Percentiles rank a stretch among this genome's conserved stretches.
These are phyloP conservation scores for Phytophthora pluvialis DNA, from an alignment of 352 stramenopile genomes.

Conservation along the genomic window DNA sequence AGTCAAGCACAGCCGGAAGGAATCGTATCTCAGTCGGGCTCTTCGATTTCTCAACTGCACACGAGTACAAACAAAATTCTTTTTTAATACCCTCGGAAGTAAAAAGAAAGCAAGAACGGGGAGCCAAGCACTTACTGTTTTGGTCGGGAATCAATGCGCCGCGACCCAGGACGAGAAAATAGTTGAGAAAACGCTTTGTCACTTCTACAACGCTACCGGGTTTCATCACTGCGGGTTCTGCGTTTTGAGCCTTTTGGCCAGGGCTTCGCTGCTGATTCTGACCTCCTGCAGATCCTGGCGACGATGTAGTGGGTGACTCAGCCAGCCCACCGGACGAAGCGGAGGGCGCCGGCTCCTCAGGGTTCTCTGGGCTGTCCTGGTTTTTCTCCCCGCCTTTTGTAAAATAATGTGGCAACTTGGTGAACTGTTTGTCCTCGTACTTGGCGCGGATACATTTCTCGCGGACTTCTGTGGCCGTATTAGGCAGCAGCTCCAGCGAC, in stretches of 20 bases:
- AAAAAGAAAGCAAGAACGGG: not conserved
- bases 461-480: slow-evolving; percentile 43
- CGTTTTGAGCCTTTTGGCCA: slow-evolving; percentile 29
- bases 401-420: slow-evolving; percentile 42
- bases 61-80: slow-evolving; percentile 2
- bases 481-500: slow-evolving; percentile 46
- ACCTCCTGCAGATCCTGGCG: slow-evolving; percentile 11
- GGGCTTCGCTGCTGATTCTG: slow-evolving; percentile 54
- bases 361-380: slow-evolving; percentile 57
- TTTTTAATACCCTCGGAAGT: slow-evolving; percentile 1
- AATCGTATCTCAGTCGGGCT: slow-evolving; percentile 78
- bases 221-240: slow-evolving; percentile 46
- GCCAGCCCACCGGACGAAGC: slow-evolving; percentile 7
- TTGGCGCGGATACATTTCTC: slow-evolving; percentile 73
- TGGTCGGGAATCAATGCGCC: slow-evolving; percentile 65
- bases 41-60: slow-evolving; percentile 73
- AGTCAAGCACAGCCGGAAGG: slow-evolving; percentile 64
- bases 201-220: slow-evolving; percentile 72
- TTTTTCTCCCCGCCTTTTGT: slow-evolving; percentile 49
- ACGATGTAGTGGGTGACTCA: slow-evolving; percentile 25
- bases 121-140: slow-evolving; percentile 52
- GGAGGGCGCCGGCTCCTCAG: slow-evolving; percentile 42
- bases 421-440: slow-evolving; percentile 76
- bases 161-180: slow-evolving; percentile 82
- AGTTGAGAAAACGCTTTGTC: slow-evolving; percentile 83